These are phyloP conservation scores for Leccinum solheimii DNA, from an alignment of 1,284 basidiomycete species.

Conservation along the genomic window DNA sequence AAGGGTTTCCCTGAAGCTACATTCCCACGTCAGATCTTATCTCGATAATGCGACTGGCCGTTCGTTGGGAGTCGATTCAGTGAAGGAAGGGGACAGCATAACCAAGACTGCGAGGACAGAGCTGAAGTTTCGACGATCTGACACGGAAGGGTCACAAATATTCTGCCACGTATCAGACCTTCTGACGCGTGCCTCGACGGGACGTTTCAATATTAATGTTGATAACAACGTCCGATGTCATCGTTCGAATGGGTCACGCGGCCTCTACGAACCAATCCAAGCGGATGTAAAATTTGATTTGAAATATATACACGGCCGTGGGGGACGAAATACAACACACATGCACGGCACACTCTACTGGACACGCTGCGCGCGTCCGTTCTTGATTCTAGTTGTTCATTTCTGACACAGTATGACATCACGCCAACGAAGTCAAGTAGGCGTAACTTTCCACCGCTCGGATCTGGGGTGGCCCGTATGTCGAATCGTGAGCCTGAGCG, in stretches of 20 bases:
- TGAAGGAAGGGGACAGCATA: neutral
- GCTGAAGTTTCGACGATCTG: neutral
- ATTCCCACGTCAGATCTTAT: neutral
- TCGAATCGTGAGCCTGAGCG: constrained; percentile 12
- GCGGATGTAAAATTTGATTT: neutral
- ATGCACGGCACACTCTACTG: neutral
- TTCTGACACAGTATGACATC: constrained; percentile 9
- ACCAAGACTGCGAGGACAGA: neutral
- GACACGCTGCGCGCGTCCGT: neutral
- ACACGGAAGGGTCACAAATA: neutral
- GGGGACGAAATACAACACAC: constrained; percentile 12
- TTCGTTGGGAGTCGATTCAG: neutral
- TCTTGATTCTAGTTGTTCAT: neutral
- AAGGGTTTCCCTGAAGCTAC: neutral
- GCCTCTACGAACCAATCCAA: constrained; percentile 8
- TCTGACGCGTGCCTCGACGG: neutral
- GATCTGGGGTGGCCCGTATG: constrained; percentile 13
- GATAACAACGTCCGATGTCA: neutral
- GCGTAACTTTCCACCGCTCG: constrained; percentile 12
- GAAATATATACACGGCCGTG: constrained; percentile 11
- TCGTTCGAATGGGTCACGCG: neutral
- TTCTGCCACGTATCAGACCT: neutral
- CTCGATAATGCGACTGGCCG: neutral
- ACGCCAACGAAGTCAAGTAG: constrained; percentile 23
- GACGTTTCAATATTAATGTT: neutral